These are phyloP conservation scores for Penicillium hesseltinei DNA, from an alignment of 2,329 filamentous ascomycete genomes.

Conservation along the genomic window DNA sequence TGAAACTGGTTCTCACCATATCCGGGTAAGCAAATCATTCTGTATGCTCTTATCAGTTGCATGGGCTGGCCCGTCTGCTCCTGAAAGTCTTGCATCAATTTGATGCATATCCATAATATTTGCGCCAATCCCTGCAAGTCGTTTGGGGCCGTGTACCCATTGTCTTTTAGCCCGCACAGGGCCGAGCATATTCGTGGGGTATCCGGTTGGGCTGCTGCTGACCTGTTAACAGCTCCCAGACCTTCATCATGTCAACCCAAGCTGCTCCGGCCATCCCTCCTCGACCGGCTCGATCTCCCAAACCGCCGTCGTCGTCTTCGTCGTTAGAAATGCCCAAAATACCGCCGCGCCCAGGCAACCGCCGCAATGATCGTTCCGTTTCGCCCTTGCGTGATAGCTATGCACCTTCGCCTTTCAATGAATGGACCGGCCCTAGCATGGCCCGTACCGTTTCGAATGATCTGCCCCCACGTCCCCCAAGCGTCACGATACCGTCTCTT, in stretches of 20 bases:
- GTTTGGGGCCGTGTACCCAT: neutral
- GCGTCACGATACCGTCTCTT: slow-evolving; percentile 77
- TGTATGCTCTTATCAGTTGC: slow-evolving; percentile 16
- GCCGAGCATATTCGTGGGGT: neutral
- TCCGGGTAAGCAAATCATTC: slow-evolving; percentile 25
- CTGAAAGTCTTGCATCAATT: neutral
- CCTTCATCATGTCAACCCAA: slow-evolving; percentile 40
- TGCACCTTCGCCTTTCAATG: slow-evolving; percentile 82
- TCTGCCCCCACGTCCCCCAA: slow-evolving; percentile 60
- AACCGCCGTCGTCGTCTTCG: slow-evolving; percentile 38
- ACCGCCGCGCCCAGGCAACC: slow-evolving; percentile 70
- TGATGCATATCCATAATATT: neutral
- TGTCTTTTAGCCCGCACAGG: neutral
- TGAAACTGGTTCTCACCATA: neutral
- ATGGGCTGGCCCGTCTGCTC: neutral
- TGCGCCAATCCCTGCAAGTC: slow-evolving; percentile 2
- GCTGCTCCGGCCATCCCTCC: slow-evolving; percentile 60
- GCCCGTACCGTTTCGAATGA: slow-evolving; percentile 37
- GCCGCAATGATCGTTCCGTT: slow-evolving; percentile 67
- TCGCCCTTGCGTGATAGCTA: slow-evolving; percentile 77
- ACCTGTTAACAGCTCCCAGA: slow-evolving; percentile 7
- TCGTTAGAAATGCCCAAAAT: slow-evolving; percentile 63
- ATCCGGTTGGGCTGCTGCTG: slow-evolving; percentile 15
- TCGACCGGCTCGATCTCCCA: slow-evolving; percentile 57
- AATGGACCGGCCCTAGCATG: slow-evolving; percentile 49